These are phyloP conservation scores for Mycena galopus DNA, from an alignment of 768 basidiomycete species.

Conservation along the genomic window DNA sequence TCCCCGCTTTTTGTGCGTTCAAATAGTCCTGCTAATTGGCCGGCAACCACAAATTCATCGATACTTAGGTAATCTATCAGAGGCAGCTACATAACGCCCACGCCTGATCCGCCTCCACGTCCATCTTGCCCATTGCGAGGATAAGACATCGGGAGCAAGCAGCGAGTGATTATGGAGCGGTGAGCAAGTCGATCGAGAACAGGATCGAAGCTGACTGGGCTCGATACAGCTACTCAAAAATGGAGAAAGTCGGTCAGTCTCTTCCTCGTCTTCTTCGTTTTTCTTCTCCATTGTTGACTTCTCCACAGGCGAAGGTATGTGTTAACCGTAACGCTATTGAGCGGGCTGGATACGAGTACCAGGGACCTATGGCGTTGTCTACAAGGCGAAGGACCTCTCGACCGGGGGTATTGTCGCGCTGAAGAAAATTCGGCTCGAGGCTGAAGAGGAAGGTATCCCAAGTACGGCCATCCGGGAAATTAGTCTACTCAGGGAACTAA, in stretches of 20 bases:
- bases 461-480: slow-evolving; percentile 99
- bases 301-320: slow-evolving; percentile 57
- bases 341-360: slow-evolving; percentile 6
- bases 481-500: slow-evolving; percentile 95
- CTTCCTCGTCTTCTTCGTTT: slow-evolving; percentile 36
- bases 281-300: slow-evolving; percentile 14
- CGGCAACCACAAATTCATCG: slow-evolving; percentile 23
- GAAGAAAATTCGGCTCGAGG: slow-evolving; percentile 98
- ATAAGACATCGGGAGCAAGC: neutral
- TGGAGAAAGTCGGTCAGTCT: slow-evolving; percentile 96
- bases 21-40: neutral
- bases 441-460: slow-evolving; percentile 98
- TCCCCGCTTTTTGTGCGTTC: neutral
- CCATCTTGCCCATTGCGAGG: slow-evolving; percentile 4
- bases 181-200: neutral
- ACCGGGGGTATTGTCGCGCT: slow-evolving; percentile 91
- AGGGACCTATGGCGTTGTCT: slow-evolving; percentile 99
- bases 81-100: slow-evolving; percentile 26
- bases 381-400: slow-evolving; percentile 90
- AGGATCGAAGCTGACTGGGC: slow-evolving; percentile 18
- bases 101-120: slow-evolving; percentile 27
- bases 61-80: slow-evolving; percentile 33
- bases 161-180: slow-evolving; percentile 27
- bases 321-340: too few species aligned
- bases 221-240: slow-evolving; percentile 85